Conservation (phyloP, 345 rosid genomes). For the Microcos paniculata region DNA sequence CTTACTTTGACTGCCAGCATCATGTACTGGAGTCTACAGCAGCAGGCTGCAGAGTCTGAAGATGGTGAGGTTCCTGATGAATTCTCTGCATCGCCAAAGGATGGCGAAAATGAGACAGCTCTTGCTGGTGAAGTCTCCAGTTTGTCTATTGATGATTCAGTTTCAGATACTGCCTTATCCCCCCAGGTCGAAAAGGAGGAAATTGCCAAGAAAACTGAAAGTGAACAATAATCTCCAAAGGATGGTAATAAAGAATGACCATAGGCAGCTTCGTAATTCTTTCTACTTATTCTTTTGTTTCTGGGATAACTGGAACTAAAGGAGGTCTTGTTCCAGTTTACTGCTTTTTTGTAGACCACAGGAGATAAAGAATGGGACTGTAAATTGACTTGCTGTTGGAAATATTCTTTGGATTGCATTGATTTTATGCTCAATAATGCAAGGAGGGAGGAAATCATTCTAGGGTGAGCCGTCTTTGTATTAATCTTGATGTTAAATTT, state of each 20-base stretch:
- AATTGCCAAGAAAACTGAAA: not conserved
- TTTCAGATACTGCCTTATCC: conserved; percentile 15
- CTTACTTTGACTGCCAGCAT: conserved; percentile 86
- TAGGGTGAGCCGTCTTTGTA: not conserved
- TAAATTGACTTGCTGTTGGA: not conserved
- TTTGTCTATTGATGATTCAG: conserved; percentile 26
- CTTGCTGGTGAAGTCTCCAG: conserved; percentile 32
- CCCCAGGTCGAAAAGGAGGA: not conserved
- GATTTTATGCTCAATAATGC: conserved; percentile 7
- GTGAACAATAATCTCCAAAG: not conserved
- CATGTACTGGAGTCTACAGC: conserved; percentile 94
- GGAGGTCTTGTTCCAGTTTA: not conserved
- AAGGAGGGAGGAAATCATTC: not conserved
- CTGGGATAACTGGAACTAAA: not conserved
- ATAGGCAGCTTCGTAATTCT: not conserved
- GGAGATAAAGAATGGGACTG: not conserved
- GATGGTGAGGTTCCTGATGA: conserved; percentile 26
- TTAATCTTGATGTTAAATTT: not conserved
- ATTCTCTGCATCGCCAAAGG: conserved; percentile 20
- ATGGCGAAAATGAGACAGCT: conserved; percentile 25
- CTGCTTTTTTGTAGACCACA: conserved; percentile 9
- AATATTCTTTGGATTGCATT: conserved; percentile 5
- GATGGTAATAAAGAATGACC: conserved; percentile 16
- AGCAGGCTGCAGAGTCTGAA: conserved; percentile 43
- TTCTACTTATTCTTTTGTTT: not conserved